These are phyloP conservation scores for Penicillium nordicum DNA, from an alignment of 2,329 filamentous ascomycete genomes.

Conservation along the genomic window DNA sequence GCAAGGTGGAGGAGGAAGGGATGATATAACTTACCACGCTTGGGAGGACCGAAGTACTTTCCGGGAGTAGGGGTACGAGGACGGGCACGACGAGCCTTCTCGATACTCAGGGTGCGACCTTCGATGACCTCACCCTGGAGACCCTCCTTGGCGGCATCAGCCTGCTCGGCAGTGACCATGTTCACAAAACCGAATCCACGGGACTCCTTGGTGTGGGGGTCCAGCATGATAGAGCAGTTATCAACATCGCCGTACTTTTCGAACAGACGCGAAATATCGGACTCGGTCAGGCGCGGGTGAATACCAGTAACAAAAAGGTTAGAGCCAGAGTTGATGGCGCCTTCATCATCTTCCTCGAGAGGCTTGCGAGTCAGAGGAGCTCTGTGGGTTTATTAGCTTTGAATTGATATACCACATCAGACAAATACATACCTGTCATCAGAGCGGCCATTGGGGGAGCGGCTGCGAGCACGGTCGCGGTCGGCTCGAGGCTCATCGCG, in stretches of 20 bases:
- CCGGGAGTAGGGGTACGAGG: conserved; percentile 95
- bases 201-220: conserved; percentile 97
- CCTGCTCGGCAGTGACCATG: conserved; percentile 92
- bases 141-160: conserved; percentile 93
- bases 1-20: background rate
- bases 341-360: conserved; percentile 62
- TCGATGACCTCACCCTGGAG: conserved; percentile 94
- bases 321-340: conserved; percentile 85
- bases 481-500: conserved; percentile 54
- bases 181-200: conserved; percentile 99
- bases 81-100: conserved; percentile 93
- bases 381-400: conserved; percentile 27
- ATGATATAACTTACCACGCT: conserved; percentile 69
- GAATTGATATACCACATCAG: background rate
- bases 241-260: conserved; percentile 99
- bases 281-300: conserved; percentile 83
- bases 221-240: conserved; percentile 99
- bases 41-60: conserved; percentile 98
- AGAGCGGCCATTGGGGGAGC: conserved; percentile 59
- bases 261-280: conserved; percentile 89
- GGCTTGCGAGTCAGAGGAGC: conserved; percentile 47
- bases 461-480: conserved; percentile 59
- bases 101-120: conserved; percentile 92
- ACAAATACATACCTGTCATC: conserved; percentile 48
- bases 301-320: conserved; percentile 99